Conservation (phyloP, 305 asterid species). For the Rubia peregrina region DNA sequence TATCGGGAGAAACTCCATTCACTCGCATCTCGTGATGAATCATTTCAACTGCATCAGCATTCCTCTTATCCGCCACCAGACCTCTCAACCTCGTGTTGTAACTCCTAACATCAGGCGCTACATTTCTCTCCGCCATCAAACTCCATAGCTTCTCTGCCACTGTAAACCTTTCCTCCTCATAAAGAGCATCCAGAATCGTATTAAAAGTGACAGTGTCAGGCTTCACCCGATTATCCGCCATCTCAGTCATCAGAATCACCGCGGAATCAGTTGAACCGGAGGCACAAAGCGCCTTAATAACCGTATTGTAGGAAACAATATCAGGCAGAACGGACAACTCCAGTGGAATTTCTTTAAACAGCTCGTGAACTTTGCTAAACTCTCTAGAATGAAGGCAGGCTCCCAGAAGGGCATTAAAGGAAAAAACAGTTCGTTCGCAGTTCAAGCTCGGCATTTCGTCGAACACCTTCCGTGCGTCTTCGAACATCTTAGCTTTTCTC, state of each 20-base stretch:
- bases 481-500: slow-evolving; percentile 37
- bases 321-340: slow-evolving; percentile 37
- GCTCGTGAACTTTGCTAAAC: slow-evolving; percentile 21
- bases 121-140: slow-evolving; percentile 38
- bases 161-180: slow-evolving; percentile 16
- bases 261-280: slow-evolving; percentile 34
- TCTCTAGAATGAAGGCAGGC: slow-evolving; percentile 31
- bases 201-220: slow-evolving; percentile 29
- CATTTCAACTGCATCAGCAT: slow-evolving; percentile 29
- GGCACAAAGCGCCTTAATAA: slow-evolving; percentile 32
- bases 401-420: slow-evolving; percentile 42
- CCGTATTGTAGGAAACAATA: slow-evolving; percentile 31
- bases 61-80: slow-evolving; percentile 26
- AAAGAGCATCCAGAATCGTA: slow-evolving; percentile 26
- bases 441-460: slow-evolving; percentile 49
- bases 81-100: slow-evolving; percentile 34
- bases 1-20: slow-evolving; percentile 32
- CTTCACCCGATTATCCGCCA: slow-evolving; percentile 26
- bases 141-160: slow-evolving; percentile 41
- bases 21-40: slow-evolving; percentile 29
- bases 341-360: slow-evolving; percentile 33
- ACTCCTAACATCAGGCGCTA: slow-evolving; percentile 30
- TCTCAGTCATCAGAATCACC: slow-evolving; percentile 28
- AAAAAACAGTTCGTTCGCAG: slow-evolving; percentile 36
- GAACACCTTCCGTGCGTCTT: slow-evolving; percentile 41